A percentile compares a stretch with the other conserved stretches of the same genome.
These are phyloP conservation scores for Hippophae gyantsensis DNA, from an alignment of 306 rosid species.

Conservation along the genomic window DNA sequence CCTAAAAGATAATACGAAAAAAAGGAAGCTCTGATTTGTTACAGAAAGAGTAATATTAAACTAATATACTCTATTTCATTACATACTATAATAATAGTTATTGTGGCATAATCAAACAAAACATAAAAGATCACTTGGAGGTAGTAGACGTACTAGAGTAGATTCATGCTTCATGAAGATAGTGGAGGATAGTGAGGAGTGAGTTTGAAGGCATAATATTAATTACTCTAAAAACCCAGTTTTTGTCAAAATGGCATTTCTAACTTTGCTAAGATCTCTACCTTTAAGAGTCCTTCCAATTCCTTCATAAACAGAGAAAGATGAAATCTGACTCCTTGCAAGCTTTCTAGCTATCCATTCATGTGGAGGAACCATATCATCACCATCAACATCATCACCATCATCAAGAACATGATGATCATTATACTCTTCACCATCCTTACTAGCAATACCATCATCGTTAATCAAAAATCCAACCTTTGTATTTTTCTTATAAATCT, in stretches of 20 bases:
- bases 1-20: conserved; percentile 10
- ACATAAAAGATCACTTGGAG: too few relatives aligned
- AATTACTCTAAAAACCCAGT: conserved; percentile 83
- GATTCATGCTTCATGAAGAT: too few relatives aligned
- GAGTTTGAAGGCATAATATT: background rate
- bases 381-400: conserved; percentile 14
- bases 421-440: too few relatives aligned
- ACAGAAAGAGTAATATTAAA: too few relatives aligned
- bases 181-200: background rate
- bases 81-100: too few relatives aligned
- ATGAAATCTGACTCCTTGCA: conserved; percentile 80
- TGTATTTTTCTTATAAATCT: conserved; percentile 51
- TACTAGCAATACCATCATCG: background rate
- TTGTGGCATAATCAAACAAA: too few relatives aligned
- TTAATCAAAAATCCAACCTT: conserved; percentile 21
- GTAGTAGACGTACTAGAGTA: too few relatives aligned
- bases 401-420: too few relatives aligned
- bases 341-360: conserved; percentile 89
- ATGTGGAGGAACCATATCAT: conserved; percentile 77
- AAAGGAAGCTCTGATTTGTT: conserved; percentile 22
- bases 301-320: conserved; percentile 90
- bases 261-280: conserved; percentile 89
- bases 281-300: conserved; percentile 88
- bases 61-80: background rate
- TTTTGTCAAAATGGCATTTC: conserved; percentile 68